A percentile compares a stretch with the other conserved stretches of the same genome.
phyloP scores from a whole-genome alignment of 2,329 filamentous ascomycete genomes.

The Pseudogymnoascus sp. region DNA sequence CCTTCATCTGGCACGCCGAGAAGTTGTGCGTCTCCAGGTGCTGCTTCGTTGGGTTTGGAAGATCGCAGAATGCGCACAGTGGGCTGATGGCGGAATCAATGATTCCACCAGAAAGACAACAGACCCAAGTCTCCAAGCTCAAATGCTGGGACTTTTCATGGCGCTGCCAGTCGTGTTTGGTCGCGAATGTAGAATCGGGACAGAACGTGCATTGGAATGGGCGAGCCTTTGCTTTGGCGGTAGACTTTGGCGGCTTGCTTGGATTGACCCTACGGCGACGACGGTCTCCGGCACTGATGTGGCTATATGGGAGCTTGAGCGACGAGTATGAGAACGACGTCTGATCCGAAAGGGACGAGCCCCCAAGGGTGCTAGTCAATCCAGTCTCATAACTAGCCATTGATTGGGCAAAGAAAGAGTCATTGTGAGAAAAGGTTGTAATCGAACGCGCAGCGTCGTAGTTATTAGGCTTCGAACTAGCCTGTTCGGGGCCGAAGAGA shows the following conservation, averaged over 20 bases:
- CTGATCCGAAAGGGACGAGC: constrained; percentile 4
- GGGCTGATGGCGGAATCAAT: constrained; percentile 41
- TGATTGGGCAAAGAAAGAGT: constrained; percentile 8
- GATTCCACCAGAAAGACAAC: constrained; percentile 48
- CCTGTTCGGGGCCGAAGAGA: not conserved
- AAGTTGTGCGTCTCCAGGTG: constrained; percentile 55
- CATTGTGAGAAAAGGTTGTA: constrained; percentile 5
- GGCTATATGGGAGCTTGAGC: constrained; percentile 20
- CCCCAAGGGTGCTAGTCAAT: constrained; percentile 4
- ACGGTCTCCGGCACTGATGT: constrained; percentile 39
- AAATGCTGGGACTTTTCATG: constrained; percentile 52
- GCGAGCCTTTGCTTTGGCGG: constrained; percentile 27
- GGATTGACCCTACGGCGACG: constrained; percentile 44
- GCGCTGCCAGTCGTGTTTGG: constrained; percentile 52
- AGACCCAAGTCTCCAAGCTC: constrained; percentile 50
- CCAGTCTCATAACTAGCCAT: constrained; percentile 11
- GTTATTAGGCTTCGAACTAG: not conserved
- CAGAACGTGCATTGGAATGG: constrained; percentile 53
- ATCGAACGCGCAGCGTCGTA: constrained; percentile 1
- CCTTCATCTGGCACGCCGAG: constrained; percentile 51
- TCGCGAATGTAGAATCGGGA: constrained; percentile 43
- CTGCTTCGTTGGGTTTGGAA: constrained; percentile 42
- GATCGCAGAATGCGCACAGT: constrained; percentile 52
- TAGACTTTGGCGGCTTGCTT: constrained; percentile 34
- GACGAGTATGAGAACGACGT: constrained; percentile 8